Conservation (phyloP, 2,329 filamentous ascomycete genomes). For the Elsinoe fawcettii region DNA sequence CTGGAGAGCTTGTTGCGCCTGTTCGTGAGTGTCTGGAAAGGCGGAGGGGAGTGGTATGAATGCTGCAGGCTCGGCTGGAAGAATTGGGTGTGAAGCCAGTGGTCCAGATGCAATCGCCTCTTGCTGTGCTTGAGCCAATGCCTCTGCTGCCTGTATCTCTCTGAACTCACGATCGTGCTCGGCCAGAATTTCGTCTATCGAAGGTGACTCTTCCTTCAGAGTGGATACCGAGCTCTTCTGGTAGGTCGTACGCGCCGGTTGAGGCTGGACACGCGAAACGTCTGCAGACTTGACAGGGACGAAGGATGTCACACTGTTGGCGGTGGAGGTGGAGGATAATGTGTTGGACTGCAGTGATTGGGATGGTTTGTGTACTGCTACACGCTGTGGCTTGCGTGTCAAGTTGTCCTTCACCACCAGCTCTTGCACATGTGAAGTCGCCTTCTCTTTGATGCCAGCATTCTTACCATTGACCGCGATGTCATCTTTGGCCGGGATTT, state of each 20-base stretch:
- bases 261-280: constrained; percentile 21
- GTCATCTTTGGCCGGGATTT: constrained; percentile 47
- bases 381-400: constrained; percentile 13
- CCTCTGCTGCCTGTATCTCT: background rate
- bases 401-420: constrained; percentile 25
- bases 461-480: constrained; percentile 43
- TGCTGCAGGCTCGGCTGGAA: background rate
- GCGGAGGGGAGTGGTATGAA: constrained; percentile 9
- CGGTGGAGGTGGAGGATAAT: constrained; percentile 32
- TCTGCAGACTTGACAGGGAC: constrained; percentile 14
- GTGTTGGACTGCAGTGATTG: constrained; percentile 44
- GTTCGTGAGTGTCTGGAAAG: constrained; percentile 14
- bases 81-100: constrained; percentile 1
- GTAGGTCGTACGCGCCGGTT: constrained; percentile 40
- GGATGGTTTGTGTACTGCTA: constrained; percentile 9
- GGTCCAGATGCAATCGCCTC: background rate
- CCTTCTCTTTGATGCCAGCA: constrained; percentile 30
- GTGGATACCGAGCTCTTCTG: constrained; percentile 47
- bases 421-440: constrained; percentile 29
- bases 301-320: constrained; percentile 8
- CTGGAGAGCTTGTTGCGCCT: constrained; percentile 10
- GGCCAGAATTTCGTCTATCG: constrained; percentile 26
- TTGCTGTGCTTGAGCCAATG: background rate
- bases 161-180: constrained; percentile 11
- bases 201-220: constrained; percentile 44